phyloP scores from a whole-genome alignment of 148 eudicot species.

The Rhododendron kiyosumense region DNA sequence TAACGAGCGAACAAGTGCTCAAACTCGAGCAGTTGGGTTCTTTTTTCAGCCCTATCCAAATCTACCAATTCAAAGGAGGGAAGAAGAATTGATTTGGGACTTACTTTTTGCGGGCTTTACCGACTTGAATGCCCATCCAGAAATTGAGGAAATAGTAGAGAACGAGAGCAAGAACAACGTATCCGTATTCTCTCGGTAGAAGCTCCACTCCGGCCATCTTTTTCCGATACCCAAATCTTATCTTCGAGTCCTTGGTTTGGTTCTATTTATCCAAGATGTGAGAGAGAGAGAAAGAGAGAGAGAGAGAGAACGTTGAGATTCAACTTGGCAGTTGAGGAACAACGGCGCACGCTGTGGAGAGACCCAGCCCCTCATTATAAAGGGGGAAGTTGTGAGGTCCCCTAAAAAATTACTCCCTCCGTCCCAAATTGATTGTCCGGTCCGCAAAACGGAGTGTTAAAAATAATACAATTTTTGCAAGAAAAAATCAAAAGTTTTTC shows the following conservation, averaged over 20 bases:
- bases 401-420: no score
- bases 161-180: constrained; percentile 54
- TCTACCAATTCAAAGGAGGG: neutral
- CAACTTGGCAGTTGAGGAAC: neutral
- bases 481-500: no score
- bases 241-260: neutral
- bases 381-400: neutral
- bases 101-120: constrained; percentile 79
- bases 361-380: neutral
- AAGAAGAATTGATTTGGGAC: neutral
- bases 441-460: no score
- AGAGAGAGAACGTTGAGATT: neutral
- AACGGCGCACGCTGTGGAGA: neutral
- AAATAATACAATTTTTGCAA: no score
- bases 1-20: no score
- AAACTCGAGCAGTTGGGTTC: no score
- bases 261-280: neutral
- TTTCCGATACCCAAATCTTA: neutral
- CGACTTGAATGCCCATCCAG: constrained; percentile 79
- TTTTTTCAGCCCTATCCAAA: neutral
- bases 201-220: constrained; percentile 45
- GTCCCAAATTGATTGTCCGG: no score
- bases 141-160: constrained; percentile 61
- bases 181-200: constrained; percentile 71
- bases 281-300: neutral